Conservation (phyloP, 768 basidiomycete species). For the Lactarius sp. region DNA sequence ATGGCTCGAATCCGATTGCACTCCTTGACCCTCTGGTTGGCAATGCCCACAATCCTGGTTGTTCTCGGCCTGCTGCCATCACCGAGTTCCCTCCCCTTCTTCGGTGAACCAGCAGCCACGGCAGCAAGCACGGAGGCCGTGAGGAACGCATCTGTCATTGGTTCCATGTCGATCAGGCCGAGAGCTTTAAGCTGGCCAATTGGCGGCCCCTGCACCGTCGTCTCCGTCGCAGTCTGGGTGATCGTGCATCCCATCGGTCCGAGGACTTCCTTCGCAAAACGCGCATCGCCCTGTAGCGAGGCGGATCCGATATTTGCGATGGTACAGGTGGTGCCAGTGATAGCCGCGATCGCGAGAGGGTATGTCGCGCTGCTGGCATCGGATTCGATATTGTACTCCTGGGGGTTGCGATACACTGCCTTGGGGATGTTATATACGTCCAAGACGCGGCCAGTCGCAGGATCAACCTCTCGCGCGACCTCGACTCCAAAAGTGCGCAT, state of each 20-base stretch:
- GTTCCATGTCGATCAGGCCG: slow-evolving; percentile 92
- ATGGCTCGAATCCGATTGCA: slow-evolving; percentile 96
- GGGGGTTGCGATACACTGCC: slow-evolving; percentile 71
- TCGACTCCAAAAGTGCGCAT: slow-evolving; percentile 88
- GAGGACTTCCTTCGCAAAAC: slow-evolving; percentile 88
- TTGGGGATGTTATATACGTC: slow-evolving; percentile 88
- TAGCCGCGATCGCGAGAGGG: slow-evolving; percentile 93
- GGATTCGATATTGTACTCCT: slow-evolving; percentile 83
- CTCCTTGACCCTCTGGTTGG: slow-evolving; percentile 97
- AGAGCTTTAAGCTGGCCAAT: slow-evolving; percentile 75
- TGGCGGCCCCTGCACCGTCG: slow-evolving; percentile 89
- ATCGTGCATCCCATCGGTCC: slow-evolving; percentile 95
- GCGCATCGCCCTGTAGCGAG: slow-evolving; percentile 95
- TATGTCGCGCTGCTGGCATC: slow-evolving; percentile 97
- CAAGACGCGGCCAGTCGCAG: slow-evolving; percentile 52
- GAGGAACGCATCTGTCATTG: slow-evolving; percentile 99
- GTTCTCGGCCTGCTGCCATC: slow-evolving; percentile 36
- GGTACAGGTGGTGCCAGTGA: slow-evolving; percentile 95
- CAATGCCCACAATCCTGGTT: slow-evolving; percentile 88
- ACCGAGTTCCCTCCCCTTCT: slow-evolving; percentile 44
- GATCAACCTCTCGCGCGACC: slow-evolving; percentile 62
- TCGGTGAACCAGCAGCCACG: slow-evolving; percentile 49
- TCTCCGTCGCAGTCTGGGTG: slow-evolving; percentile 79
- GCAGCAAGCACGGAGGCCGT: slow-evolving; percentile 92
- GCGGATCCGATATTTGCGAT: slow-evolving; percentile 85